Evolutionary conservation across 768 basidiomycete genomes (phyloP), one percentile per base, ranked within the genome.

Genomic region (Suillus sp.): DNA sequence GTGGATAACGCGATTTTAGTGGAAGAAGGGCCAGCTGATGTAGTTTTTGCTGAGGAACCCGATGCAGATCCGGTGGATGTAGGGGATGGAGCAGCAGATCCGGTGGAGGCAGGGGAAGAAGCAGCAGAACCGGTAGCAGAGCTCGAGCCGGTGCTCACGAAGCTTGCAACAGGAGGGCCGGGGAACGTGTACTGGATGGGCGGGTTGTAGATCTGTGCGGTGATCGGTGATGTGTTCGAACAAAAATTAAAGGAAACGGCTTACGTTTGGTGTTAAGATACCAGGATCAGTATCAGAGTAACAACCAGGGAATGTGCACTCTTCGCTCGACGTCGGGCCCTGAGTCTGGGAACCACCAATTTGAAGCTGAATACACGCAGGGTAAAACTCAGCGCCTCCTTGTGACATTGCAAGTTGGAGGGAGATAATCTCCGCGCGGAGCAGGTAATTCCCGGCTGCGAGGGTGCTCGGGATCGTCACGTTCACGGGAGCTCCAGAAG

Each of bases 351-450:
- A 72, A 13, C 75, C 76, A 11, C 72, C 71, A 5, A 75, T 65
- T 42, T 34, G 68, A 34, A 77, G 66, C 50, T 75, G 75, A 38
- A 73, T 64, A 35, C 75, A 75, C 3, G 60, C 75, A 0, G 70
- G 72, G 51, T 75, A 75, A 59, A 75, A 77, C 63, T 75, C 74
- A 2, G 90, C 91, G 18, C 89, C 89, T 6, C 86, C 86, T 6
- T 63, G 7, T 2, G 71, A 65, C 35, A 74, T 75, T n/a, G 80
- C 91, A 40, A 85, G 79, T 66, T 93, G 92, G 18, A 93, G 84
- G 10, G 89, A 85, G 72, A 93, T 87, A 71, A 93, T 83, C 62
- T 93, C 92, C 73, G 91, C 85, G 7, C 92, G 89, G 68, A 92
- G 73, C 54, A 93, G 78, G 71, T 93, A 94, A 68, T 87, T 80